phyloP scores from a whole-genome alignment of 1,284 basidiomycete species.

The Papiliotrema terrestris region DNA sequence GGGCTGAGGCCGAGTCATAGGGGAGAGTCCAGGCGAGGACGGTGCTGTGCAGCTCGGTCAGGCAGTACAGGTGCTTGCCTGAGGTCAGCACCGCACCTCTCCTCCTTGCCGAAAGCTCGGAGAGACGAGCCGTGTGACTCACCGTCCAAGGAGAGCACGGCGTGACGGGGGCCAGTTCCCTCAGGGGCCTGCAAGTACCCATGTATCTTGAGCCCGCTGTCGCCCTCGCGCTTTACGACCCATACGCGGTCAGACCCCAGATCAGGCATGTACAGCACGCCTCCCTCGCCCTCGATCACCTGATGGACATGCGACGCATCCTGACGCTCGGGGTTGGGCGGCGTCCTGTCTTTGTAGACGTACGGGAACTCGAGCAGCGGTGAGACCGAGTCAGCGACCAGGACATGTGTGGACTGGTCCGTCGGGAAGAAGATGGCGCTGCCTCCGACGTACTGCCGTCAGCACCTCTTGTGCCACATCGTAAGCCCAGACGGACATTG shows the following conservation, averaged over 20 bases:
- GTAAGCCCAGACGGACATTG: constrained; percentile 22
- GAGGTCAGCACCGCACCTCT: not conserved
- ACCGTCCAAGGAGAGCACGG: constrained; percentile 36
- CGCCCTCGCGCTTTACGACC: constrained; percentile 27
- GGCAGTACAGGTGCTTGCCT: constrained; percentile 37
- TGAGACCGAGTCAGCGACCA: constrained; percentile 15
- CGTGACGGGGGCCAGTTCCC: constrained; percentile 45
- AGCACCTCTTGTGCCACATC: not conserved
- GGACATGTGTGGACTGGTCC: constrained; percentile 13
- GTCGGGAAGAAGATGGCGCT: constrained; percentile 35
- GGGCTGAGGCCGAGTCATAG: constrained; percentile 15
- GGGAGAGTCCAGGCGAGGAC: constrained; percentile 36
- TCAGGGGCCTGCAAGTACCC: constrained; percentile 35
- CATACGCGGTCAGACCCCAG: constrained; percentile 46
- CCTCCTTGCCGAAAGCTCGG: too few relatives aligned
- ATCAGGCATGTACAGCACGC: constrained; percentile 40
- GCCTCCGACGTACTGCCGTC: constrained; percentile 28
- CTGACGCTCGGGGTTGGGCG: constrained; percentile 44
- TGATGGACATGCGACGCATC: constrained; percentile 45
- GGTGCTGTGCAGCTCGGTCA: constrained; percentile 41
- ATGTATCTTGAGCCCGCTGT: constrained; percentile 27
- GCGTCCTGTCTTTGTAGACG: constrained; percentile 22
- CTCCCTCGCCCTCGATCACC: constrained; percentile 35
- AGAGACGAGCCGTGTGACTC: constrained; percentile 12
- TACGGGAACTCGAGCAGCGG: constrained; percentile 28